A percentile compares a stretch with the other conserved stretches of the same genome.
Evolutionary conservation across 345 rosid species (phyloP).

Genomic region (Eucalyptus sp.): DNA sequence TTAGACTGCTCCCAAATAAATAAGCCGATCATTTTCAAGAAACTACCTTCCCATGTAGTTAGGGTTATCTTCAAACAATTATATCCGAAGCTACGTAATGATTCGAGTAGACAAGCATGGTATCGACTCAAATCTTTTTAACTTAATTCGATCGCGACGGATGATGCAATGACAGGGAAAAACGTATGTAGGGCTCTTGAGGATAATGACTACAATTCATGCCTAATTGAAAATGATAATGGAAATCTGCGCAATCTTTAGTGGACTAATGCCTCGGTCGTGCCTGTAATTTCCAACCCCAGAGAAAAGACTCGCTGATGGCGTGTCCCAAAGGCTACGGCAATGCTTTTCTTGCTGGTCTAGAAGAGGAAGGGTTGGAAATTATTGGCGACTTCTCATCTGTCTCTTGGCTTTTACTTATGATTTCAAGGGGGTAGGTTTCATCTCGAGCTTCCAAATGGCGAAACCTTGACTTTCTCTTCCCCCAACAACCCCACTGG

Average conservation of each 20-base stretch:
- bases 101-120: background rate
- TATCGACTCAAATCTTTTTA: background rate
- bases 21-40: background rate
- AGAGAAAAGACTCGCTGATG: background rate
- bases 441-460: background rate
- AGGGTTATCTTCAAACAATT: background rate
- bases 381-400: background rate
- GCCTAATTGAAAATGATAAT: background rate
- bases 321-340: constrained; percentile 10
- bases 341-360: constrained; percentile 5
- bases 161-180: background rate
- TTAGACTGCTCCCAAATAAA: background rate
- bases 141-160: background rate
- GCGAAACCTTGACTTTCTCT: background rate
- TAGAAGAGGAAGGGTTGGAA: background rate
- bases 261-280: background rate
- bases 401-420: background rate
- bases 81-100: background rate
- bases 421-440: background rate
- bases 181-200: background rate
- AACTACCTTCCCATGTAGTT: background rate
- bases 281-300: background rate
- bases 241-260: background rate
- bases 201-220: background rate
- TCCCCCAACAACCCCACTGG: background rate